Evolutionary conservation across 2,329 filamentous ascomycete genomes (phyloP).

Genomic region (Aspergillus japonicus): DNA sequence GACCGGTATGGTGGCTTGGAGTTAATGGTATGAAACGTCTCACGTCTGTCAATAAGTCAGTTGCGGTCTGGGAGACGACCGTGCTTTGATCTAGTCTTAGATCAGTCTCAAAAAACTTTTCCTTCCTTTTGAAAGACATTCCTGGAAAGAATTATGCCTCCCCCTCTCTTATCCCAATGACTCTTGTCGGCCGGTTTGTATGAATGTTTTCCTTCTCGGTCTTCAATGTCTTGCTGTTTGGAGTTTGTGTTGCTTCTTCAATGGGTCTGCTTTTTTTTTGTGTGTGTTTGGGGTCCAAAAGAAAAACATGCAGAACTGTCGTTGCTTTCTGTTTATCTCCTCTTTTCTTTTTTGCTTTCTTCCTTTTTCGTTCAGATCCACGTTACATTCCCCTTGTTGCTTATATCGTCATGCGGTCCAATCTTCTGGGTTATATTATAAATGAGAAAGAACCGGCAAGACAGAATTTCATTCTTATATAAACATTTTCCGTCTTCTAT

Average conservation of each 20-base stretch:
- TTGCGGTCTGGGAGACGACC: conserved; percentile 14
- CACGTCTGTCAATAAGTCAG: conserved; percentile 13
- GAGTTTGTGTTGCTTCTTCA: conserved; percentile 12
- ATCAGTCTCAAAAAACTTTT: conserved; percentile 20
- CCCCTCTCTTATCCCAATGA: background rate
- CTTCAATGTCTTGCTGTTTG: background rate
- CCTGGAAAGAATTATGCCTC: background rate
- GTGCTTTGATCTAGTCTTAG: conserved; percentile 19
- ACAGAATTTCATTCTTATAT: no score
- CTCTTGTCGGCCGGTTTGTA: background rate
- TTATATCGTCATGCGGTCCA: background rate
- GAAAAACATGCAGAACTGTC: background rate
- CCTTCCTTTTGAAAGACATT: conserved; percentile 19
- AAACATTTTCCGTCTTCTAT: no score
- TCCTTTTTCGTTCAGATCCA: background rate
- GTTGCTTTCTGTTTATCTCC: conserved; percentile 5
- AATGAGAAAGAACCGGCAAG: no score
- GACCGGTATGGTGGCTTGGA: conserved; percentile 32
- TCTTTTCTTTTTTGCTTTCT: background rate
- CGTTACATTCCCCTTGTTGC: background rate
- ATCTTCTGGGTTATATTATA: no score
- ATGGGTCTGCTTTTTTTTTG: background rate
- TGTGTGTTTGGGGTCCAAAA: conserved; percentile 18
- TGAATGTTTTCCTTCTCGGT: conserved; percentile 3
- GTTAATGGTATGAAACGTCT: conserved; percentile 23